Evolutionary conservation across 2,329 filamentous ascomycete genomes (phyloP), one percentile per base, ranked within the genome.

Genomic region (Botrytis hyacinthi): DNA sequence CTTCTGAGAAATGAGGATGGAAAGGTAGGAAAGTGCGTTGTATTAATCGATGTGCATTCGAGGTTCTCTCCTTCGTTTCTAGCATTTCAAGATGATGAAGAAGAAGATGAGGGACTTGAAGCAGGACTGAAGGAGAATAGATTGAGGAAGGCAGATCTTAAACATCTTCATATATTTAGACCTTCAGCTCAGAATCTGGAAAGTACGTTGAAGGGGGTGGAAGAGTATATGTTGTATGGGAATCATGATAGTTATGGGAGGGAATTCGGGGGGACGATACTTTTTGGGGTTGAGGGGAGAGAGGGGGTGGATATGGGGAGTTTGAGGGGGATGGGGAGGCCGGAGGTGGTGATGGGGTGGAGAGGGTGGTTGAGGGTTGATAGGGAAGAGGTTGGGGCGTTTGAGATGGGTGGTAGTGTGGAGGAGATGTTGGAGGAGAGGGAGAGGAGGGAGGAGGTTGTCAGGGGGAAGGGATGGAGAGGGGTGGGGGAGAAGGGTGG

Each of bases 31-130:
- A 72, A 72, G n/a, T 60, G 48, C n/a, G 71, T 72, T 5, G 71
- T 72, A 4, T 40, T 91, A 10, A 78, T 91, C 66, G 89, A 91
- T 76, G 79, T 86, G 2, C 87, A 89, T 63, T 82, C 83, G 14
- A 84, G 84, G 14, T 91, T 91, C 75, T 87, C 90, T 73, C 81
- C 85, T 3, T 85, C 77, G 6, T 76, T 79, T 66, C 67, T 82
- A 0, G 3, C 18, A 4, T 48, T 70, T 20, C 20, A 20, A 14
- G 6, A 32, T 5, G 42, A 46, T 16, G 1, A 37, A 74, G 0
- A n/a, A 57, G n/a, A 66, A 14, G 26, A 26, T 37, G 29, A 16
- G 37, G 35, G 16, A 1, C 10, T 6, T 26, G 48, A 59, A 35
- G 3, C 20, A 5, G n/a, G 5, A 14, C 16, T 7, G n/a, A 22